Base-by-base conservation (phyloP, 2,329 filamentous ascomycete genomes). In the Alternaria atra region DNA sequence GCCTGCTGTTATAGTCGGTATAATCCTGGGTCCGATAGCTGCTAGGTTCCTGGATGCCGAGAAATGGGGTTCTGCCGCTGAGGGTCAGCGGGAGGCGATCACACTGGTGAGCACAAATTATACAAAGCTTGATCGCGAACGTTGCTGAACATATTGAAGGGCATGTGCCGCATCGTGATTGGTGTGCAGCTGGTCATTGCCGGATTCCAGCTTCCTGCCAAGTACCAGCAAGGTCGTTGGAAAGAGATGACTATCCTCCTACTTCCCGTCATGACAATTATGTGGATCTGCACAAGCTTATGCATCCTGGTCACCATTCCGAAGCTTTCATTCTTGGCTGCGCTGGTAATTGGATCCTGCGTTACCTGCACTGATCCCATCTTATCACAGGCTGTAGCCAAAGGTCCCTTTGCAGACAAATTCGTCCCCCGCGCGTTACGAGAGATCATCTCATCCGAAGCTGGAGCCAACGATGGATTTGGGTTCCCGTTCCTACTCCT, bases 121-220 rank as follows among this genome's bases (percentile, higher is more conserved):
- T 35, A 43, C 6, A 55, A 42, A 9, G 6, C 4, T 5, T 8
- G 13, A 30, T 12, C n/a, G 20, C 8, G 9, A 39, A 23, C 3
- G 20, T 25, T 17, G 37, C 57, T 59, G 5, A 59, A 4, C 6
- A 37, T 17, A 6, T 9, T 20, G n/a, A 17, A 82, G 73, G 84
- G 83, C 12, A 68, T 89, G 7, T 83, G 82, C 62, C 82, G 87
- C n/a, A 79, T 89, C 29, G 85, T 89, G 60, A 88, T 89, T 57
- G 86, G 86, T 4, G 81, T 89, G 2, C 87, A 89, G 65, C 80
- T 89, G n/a, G 81, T 89, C 35, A 89, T 89, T 60, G 86, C 86
- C 2, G 87, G 87, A 27, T 89, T 86, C 65, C 86, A 89, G 67
- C 77, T 89, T 1, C 87, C 87, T 0, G 84, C 84, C 43, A 84